These are phyloP conservation scores for Pholiota microspora DNA, from an alignment of 768 basidiomycete species.

Conservation along the genomic window DNA sequence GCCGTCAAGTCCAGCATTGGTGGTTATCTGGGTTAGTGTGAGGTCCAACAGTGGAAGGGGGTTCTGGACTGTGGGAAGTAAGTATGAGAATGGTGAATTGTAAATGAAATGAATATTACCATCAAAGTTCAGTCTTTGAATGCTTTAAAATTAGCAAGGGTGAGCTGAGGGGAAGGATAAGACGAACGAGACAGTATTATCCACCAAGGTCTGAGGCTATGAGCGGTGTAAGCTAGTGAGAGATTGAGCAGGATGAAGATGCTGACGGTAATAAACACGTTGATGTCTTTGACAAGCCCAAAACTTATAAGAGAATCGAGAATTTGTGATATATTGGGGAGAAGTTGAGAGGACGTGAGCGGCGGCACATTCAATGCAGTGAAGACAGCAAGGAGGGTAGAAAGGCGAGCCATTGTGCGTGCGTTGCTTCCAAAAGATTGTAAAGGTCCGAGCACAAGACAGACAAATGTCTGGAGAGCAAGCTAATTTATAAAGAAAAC, in stretches of 20 bases:
- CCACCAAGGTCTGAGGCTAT: slow-evolving; percentile 30
- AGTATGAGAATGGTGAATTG: background rate
- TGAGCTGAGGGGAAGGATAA: background rate
- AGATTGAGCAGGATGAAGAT: background rate
- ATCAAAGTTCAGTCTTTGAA: slow-evolving; percentile 30
- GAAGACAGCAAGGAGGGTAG: background rate
- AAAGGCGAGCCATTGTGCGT: slow-evolving; percentile 7
- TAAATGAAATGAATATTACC: slow-evolving; percentile 18
- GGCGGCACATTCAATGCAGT: background rate
- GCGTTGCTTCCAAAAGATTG: background rate
- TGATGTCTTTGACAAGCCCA: background rate
- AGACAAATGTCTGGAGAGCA: background rate
- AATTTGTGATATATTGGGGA: background rate
- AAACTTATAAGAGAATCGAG: background rate
- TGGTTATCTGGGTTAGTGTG: slow-evolving; percentile 39
- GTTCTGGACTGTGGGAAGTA: slow-evolving; percentile 33
- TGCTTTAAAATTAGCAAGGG: background rate
- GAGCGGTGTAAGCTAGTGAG: background rate
- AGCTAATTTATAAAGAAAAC: background rate
- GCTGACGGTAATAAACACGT: background rate
- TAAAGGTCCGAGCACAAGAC: background rate
- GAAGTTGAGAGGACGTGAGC: background rate
- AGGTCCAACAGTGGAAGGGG: slow-evolving; percentile 44
- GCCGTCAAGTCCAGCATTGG: slow-evolving; percentile 48
- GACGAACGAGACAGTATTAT: background rate